Evolutionary conservation across 2,329 filamentous ascomycete species (phyloP).

Genomic region (Talaromyces islandicus): DNA sequence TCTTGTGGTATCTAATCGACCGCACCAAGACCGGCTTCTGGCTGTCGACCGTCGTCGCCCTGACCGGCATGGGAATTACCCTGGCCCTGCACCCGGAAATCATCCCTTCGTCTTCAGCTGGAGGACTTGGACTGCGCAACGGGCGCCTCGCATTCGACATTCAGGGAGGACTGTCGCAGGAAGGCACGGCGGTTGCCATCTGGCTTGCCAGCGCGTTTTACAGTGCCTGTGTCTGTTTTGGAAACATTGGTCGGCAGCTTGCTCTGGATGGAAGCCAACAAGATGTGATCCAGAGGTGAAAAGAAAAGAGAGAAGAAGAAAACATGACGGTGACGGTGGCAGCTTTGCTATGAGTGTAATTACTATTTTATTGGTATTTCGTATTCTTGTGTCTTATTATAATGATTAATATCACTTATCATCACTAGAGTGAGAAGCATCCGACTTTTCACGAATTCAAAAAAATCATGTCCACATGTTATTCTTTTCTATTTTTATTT

Average conservation of each 20-base stretch:
- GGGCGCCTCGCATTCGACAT: constrained; percentile 26
- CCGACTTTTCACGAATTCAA: neutral
- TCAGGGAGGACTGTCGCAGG: constrained; percentile 35
- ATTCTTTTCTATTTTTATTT: neutral
- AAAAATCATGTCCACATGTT: neutral
- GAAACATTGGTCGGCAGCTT: constrained; percentile 82
- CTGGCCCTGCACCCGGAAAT: constrained; percentile 72
- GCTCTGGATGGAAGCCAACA: constrained; percentile 37
- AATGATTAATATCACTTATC: neutral
- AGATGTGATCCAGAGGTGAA: neutral
- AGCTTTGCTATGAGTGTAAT: neutral
- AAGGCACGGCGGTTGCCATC: constrained; percentile 60
- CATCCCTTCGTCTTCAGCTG: constrained; percentile 48
- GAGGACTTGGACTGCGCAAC: constrained; percentile 21
- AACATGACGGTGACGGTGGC: neutral
- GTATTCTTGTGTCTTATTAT: neutral
- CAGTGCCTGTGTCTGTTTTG: constrained; percentile 92
- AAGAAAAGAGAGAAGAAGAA: too few relatives aligned
- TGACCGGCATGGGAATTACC: constrained; percentile 67
- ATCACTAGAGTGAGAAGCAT: neutral
- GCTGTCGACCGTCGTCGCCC: constrained; percentile 66
- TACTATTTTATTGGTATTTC: neutral
- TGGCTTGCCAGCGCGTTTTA: constrained; percentile 94
- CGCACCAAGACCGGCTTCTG: constrained; percentile 79
- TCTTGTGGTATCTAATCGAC: constrained; percentile 94